A percentile compares a stretch with the other conserved stretches of the same genome.
phyloP scores from a whole-genome alignment of 169 alveolate species.

The Eimeria sp. region DNA sequence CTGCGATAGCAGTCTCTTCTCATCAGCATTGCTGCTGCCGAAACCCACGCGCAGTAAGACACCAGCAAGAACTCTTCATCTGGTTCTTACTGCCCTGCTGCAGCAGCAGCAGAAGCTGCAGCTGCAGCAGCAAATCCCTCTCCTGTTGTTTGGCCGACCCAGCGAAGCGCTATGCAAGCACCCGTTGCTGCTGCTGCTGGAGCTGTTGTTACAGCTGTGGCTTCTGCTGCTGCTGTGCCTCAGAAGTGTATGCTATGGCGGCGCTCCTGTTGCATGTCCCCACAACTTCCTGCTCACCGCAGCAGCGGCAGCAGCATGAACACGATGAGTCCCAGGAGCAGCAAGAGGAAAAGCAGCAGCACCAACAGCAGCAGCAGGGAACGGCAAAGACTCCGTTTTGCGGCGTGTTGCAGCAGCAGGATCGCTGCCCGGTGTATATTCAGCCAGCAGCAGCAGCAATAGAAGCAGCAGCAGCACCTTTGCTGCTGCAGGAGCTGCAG shows the following conservation, averaged over 20 bases:
- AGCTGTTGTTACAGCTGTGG: not conserved
- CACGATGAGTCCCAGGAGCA: not conserved
- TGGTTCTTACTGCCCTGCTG: not conserved
- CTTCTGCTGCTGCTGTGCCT: slow-evolving; percentile 37
- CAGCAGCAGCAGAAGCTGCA: not conserved
- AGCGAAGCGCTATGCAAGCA: not conserved
- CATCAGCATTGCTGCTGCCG: not conserved
- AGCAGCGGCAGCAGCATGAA: slow-evolving; percentile 7
- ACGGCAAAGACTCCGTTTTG: slow-evolving; percentile 2
- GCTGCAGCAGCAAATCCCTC: not conserved
- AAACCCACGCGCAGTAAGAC: slow-evolving; percentile 7
- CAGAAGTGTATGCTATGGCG: slow-evolving; percentile 48
- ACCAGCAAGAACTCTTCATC: not conserved
- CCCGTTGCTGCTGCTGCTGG: not conserved
- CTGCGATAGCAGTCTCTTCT: not conserved
- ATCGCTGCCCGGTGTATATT: not conserved
- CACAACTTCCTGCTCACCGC: not conserved
- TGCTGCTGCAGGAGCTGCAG: slow-evolving; percentile 58
- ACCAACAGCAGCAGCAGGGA: slow-evolving; percentile 13
- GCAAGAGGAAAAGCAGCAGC: not conserved
- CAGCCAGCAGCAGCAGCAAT: slow-evolving; percentile 49
- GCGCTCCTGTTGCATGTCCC: slow-evolving; percentile 15
- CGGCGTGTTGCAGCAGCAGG: slow-evolving; percentile 41
- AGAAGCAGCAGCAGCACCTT: slow-evolving; percentile 42
- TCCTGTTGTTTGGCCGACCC: not conserved